These are phyloP conservation scores for Bombardia bombarda DNA, from an alignment of 495 filamentous ascomycete species.

Conservation along the genomic window DNA sequence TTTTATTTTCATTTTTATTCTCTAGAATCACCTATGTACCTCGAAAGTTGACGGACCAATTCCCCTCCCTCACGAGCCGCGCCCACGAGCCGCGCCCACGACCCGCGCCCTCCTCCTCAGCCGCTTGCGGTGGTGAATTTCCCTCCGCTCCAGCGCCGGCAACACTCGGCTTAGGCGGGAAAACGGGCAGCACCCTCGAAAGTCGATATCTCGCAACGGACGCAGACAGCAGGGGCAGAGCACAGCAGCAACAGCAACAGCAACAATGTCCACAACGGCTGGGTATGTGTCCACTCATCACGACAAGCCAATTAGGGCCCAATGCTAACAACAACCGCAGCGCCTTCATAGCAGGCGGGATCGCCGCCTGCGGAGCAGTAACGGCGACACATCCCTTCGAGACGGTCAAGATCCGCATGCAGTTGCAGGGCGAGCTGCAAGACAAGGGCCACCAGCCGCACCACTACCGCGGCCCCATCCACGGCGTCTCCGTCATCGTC, in stretches of 20 bases:
- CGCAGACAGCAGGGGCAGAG: no score
- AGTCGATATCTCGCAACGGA: no score
- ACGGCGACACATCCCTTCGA: conserved; percentile 98
- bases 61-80: no score
- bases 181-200: no score
- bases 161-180: neutral
- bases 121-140: neutral
- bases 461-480: conserved; percentile 86
- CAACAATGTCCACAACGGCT: conserved; percentile 40
- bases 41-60: no score
- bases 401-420: conserved; percentile 97
- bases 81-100: no score
- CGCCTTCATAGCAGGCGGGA: conserved; percentile 86
- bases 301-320: neutral
- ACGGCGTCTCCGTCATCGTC: conserved; percentile 84
- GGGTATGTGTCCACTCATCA: conserved; percentile 24
- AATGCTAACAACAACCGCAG: conserved; percentile 24
- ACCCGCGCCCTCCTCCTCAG: neutral
- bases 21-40: no score
- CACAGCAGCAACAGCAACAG: no score
- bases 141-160: neutral
- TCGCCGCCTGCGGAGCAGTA: conserved; percentile 94
- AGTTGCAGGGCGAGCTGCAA: conserved; percentile 94
- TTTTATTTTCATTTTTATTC: no score
- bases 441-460: conserved; percentile 71